Evolutionary conservation across 2,329 filamentous ascomycete genomes (phyloP).

Genomic region (Macrophomina phaseolina): DNA sequence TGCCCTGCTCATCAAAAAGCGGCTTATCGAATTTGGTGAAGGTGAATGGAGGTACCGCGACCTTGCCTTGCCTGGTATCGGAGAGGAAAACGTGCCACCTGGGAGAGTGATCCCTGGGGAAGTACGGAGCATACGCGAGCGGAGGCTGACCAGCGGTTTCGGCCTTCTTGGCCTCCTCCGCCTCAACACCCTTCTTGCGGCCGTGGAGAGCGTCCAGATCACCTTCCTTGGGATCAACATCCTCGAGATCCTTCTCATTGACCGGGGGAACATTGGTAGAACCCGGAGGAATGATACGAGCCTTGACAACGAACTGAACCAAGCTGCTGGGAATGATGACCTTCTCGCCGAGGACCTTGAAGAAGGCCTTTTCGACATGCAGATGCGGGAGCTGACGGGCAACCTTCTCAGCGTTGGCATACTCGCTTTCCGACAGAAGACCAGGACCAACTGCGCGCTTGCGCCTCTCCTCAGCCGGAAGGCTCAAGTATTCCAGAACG

Average conservation of each 20-base stretch:
- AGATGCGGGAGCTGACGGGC: constrained; percentile 85
- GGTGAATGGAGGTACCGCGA: constrained; percentile 95
- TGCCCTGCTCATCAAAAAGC: constrained; percentile 77
- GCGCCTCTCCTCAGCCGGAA: constrained; percentile 76
- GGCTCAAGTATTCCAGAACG: constrained; percentile 86
- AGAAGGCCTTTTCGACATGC: constrained; percentile 89
- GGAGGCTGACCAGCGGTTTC: constrained; percentile 67
- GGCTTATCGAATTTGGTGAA: constrained; percentile 92
- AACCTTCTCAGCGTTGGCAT: constrained; percentile 74
- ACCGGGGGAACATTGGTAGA: constrained; percentile 75
- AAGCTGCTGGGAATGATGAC: constrained; percentile 90
- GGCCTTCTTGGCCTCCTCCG: constrained; percentile 65
- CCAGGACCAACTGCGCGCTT: constrained; percentile 71
- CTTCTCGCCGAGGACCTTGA: constrained; percentile 96
- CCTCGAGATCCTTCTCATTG: constrained; percentile 80
- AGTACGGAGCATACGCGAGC: constrained; percentile 88
- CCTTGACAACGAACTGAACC: constrained; percentile 94
- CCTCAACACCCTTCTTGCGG: constrained; percentile 57
- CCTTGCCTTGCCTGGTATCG: constrained; percentile 92
- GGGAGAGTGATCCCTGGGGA: constrained; percentile 85
- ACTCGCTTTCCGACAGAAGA: constrained; percentile 77
- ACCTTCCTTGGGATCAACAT: constrained; percentile 90
- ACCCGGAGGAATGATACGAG: constrained; percentile 88
- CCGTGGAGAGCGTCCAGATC: constrained; percentile 86
- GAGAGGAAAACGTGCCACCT: constrained; percentile 94